Conservation (phyloP, 768 basidiomycete species). For the Boletales sp. region DNA sequence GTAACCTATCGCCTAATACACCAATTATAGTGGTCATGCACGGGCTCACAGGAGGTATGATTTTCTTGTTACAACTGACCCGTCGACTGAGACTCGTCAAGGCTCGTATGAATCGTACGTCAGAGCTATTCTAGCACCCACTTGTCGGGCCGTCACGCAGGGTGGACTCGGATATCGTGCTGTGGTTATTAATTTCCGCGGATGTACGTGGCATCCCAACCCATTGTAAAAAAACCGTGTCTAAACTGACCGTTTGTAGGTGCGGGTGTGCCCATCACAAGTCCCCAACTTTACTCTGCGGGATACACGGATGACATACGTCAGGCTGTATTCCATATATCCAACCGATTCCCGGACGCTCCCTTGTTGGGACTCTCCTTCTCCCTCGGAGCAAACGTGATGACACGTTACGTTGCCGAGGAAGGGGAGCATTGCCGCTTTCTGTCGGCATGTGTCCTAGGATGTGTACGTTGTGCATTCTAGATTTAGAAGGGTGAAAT, state of each 20-base stretch:
- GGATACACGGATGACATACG: slow-evolving; percentile 89
- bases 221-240: slow-evolving; percentile 6
- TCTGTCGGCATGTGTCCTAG: slow-evolving; percentile 63
- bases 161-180: slow-evolving; percentile 92
- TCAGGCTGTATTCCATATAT: slow-evolving; percentile 73
- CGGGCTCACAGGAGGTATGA: slow-evolving; percentile 31
- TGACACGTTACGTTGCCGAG: slow-evolving; percentile 87
- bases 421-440: slow-evolving; percentile 66
- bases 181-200: slow-evolving; percentile 89
- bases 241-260: slow-evolving; percentile 41
- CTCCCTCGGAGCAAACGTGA: slow-evolving; percentile 89
- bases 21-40: slow-evolving; percentile 32
- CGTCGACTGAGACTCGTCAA: slow-evolving; percentile 27
- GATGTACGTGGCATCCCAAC: slow-evolving; percentile 54
- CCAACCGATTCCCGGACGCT: slow-evolving; percentile 68
- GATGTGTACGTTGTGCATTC: slow-evolving; percentile 53
- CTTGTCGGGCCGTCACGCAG: slow-evolving; percentile 61
- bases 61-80: not conserved
- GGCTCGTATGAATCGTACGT: slow-evolving; percentile 92
- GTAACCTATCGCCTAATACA: slow-evolving; percentile 19
- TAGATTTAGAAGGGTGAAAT: slow-evolving; percentile 10
- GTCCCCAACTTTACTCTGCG: slow-evolving; percentile 80
- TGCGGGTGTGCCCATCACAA: slow-evolving; percentile 81
- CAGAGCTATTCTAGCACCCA: slow-evolving; percentile 71
- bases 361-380: slow-evolving; percentile 87